Conservation (phyloP, 176 grass and related monocot species). For the Paspalum notatum region DNA sequence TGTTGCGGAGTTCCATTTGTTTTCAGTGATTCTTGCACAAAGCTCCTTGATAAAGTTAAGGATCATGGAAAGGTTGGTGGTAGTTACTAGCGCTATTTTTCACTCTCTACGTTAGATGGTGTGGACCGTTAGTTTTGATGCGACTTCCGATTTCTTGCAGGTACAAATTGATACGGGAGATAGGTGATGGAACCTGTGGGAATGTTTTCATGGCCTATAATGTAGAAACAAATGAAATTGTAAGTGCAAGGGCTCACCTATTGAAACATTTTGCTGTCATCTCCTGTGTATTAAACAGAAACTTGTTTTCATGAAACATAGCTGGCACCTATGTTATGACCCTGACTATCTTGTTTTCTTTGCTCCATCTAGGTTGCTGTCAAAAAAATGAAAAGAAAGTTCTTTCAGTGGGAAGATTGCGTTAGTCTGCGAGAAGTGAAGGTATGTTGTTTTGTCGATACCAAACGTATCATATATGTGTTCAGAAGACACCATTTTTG, state of each 20-base stretch:
- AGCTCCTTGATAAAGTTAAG: slow-evolving; percentile 24
- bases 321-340: neutral
- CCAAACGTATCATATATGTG: neutral
- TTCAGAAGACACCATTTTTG: neutral
- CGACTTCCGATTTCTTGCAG: slow-evolving; percentile 38
- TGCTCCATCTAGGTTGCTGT: slow-evolving; percentile 72
- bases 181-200: slow-evolving; percentile 94
- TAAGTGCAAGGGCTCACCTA: slow-evolving; percentile 42
- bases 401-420: slow-evolving; percentile 78
- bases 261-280: neutral
- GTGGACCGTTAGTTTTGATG: neutral
- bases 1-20: slow-evolving; percentile 24
- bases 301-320: neutral
- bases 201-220: slow-evolving; percentile 83
- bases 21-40: slow-evolving; percentile 48
- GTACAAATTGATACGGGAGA: slow-evolving; percentile 79
- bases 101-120: neutral
- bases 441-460: slow-evolving; percentile 48
- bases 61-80: slow-evolving; percentile 61
- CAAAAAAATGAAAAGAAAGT: slow-evolving; percentile 98
- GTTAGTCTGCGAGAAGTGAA: slow-evolving; percentile 83
- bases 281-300: neutral
- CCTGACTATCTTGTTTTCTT: neutral
- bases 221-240: slow-evolving; percentile 81
- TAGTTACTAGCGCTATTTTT: neutral